Evolutionary conservation across 2,329 filamentous ascomycete species (phyloP).

Genomic region (Drechslera avenae): DNA sequence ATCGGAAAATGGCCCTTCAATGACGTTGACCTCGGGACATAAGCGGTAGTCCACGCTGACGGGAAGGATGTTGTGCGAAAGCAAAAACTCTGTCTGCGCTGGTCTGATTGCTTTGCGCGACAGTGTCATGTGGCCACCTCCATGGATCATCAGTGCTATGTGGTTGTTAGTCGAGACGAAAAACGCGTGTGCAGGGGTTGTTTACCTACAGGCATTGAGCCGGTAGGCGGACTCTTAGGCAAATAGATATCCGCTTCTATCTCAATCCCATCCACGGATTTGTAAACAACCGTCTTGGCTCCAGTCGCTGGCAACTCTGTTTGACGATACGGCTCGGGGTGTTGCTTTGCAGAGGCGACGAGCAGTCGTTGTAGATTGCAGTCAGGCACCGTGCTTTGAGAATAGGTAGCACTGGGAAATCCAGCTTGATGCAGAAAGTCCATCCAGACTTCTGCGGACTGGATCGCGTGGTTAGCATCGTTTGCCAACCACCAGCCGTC

Average conservation of each 20-base stretch:
- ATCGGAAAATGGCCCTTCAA: constrained; percentile 56
- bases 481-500: constrained; percentile 34
- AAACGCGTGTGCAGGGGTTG: neutral
- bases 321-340: constrained; percentile 1
- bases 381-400: constrained; percentile 2
- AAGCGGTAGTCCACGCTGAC: constrained; percentile 59
- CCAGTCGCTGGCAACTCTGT: neutral
- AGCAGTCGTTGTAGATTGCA: constrained; percentile 12
- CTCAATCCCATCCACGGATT: constrained; percentile 15
- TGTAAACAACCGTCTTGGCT: constrained; percentile 16
- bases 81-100: constrained; percentile 47
- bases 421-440: constrained; percentile 11
- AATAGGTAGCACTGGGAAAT: constrained; percentile 11
- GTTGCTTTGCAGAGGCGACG: constrained; percentile 5
- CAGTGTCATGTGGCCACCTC: constrained; percentile 51
- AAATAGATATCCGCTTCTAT: constrained; percentile 45
- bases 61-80: constrained; percentile 52
- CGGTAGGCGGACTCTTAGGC: constrained; percentile 16
- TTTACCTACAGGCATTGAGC: constrained; percentile 15
- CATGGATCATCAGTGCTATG: constrained; percentile 54
- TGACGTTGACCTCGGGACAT: constrained; percentile 55
- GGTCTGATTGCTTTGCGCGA: constrained; percentile 48
- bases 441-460: constrained; percentile 13
- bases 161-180: constrained; percentile 9
- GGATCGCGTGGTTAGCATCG: constrained; percentile 14